Base-by-base conservation (phyloP, 176 grass and related monocot species). In the Aegilops umbellulata region DNA sequence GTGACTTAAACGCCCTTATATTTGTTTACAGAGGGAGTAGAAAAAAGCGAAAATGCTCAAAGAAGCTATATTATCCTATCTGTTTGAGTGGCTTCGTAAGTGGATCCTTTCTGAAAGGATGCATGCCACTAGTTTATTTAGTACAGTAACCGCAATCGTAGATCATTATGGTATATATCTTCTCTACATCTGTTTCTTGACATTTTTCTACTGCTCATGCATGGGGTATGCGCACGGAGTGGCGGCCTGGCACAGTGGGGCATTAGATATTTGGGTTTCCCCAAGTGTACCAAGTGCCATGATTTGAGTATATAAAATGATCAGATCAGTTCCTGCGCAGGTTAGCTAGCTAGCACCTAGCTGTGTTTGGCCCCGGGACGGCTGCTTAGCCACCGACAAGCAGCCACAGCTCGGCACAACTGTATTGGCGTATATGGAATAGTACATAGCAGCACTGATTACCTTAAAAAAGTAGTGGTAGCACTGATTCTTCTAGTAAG, bases 291-390 rank as follows among this genome's bases (percentile, higher is more conserved):
- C 64, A 36, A 30, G n/a, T 41, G 27, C 26, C 70, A 49, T 8
- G 8, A 31, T 25, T 8, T 49, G 44, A 51, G 23, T 44, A 0
- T 65, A 64, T 57, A 10, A 74, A 51, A 46, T 38, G 6, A 74
- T 66, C 24, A 58, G 47, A 84, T 23, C 60, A 16, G 76, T 25
- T 85, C 15, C 0, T 44, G 20, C 23, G 2, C 16, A 84, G 24
- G 62, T 61, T 34, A 76, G 85, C 78, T 76, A 73, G 75, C 75
- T 82, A 74, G 75, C 75, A 20, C 30, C 36, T 32, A 58, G 58
- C 87, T 85, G 67, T 85, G 76, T 74, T 74, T 65, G 29, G 74
- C 32, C 41, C 29, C n/a, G 29, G 74, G 5, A 78, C 27, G 41
- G 81, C 8, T 39, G 87, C 58, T 23, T 62, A 76, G 77, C 75